These are phyloP conservation scores for Penicillium sclerotiorum DNA, from an alignment of 2,329 filamentous ascomycete genomes.

Conservation along the genomic window DNA sequence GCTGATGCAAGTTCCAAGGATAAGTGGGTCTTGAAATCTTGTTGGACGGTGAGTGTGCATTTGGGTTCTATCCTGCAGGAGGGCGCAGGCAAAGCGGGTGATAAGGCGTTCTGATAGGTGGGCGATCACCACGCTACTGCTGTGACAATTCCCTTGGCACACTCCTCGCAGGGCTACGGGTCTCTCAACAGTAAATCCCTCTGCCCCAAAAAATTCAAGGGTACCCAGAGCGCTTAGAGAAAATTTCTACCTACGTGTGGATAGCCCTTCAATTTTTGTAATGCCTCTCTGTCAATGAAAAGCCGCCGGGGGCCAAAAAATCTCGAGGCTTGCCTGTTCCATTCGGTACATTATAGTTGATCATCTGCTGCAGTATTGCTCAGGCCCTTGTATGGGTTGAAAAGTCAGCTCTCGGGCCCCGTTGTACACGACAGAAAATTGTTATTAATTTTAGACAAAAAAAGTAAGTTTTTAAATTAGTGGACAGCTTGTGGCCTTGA, in stretches of 20 bases:
- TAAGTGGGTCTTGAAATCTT: conserved; percentile 1
- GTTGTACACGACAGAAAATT: not conserved
- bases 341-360: too few relatives aligned
- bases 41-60: conserved; percentile 9
- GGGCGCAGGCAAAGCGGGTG: conserved; percentile 13
- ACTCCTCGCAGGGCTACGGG: not conserved
- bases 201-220: too few relatives aligned
- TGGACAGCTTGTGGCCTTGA: not conserved
- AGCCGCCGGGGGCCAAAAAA: too few relatives aligned
- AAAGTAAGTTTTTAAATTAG: not conserved
- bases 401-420: not conserved
- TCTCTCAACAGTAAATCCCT: not conserved
- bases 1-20: not conserved
- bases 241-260: too few relatives aligned
- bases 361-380: too few relatives aligned
- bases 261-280: too few relatives aligned
- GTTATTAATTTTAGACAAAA: not conserved
- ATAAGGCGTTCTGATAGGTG: conserved; percentile 12
- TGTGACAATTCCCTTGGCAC: conserved; percentile 16
- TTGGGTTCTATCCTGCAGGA: conserved; percentile 11
- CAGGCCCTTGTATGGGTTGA: not conserved
- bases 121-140: conserved; percentile 15
- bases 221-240: too few relatives aligned
- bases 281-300: too few relatives aligned
- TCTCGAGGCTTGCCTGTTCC: too few relatives aligned